Evolutionary conservation across 352 stramenopile species (phyloP).

Genomic region (Phytophthora tentaculata): DNA sequence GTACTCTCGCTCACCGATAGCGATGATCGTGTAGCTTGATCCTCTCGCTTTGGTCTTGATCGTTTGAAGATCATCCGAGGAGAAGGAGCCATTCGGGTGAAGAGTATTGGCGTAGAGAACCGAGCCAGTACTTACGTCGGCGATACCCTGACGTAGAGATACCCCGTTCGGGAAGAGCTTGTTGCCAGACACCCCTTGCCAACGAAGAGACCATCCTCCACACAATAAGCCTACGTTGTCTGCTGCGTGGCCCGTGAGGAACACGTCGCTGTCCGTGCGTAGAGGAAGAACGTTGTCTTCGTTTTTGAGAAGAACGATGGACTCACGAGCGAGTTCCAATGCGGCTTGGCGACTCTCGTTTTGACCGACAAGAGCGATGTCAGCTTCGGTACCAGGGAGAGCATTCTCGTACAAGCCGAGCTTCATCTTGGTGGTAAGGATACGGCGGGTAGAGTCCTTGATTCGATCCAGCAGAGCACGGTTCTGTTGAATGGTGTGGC

Average conservation of each 20-base stretch:
- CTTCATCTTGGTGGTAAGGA: slow-evolving; percentile 78
- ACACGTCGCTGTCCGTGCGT: slow-evolving; percentile 36
- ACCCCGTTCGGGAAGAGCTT: slow-evolving; percentile 64
- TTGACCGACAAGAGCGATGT: slow-evolving; percentile 57
- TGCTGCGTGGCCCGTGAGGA: slow-evolving; percentile 72
- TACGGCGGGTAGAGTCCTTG: slow-evolving; percentile 58
- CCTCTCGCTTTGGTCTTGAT: slow-evolving; percentile 29
- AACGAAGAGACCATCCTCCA: slow-evolving; percentile 86
- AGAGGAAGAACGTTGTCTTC: slow-evolving; percentile 61
- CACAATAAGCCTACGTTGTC: slow-evolving; percentile 78
- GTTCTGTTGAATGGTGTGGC: slow-evolving; percentile 42
- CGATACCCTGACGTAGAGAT: slow-evolving; percentile 65
- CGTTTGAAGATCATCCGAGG: slow-evolving; percentile 46
- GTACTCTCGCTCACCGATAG: slow-evolving; percentile 82
- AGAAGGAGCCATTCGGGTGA: slow-evolving; percentile 61
- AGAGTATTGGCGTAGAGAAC: slow-evolving; percentile 64
- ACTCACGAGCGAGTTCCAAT: slow-evolving; percentile 78
- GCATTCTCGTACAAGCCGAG: slow-evolving; percentile 76
- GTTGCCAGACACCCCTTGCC: slow-evolving; percentile 84
- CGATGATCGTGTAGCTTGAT: slow-evolving; percentile 67
- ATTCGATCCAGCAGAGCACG: slow-evolving; percentile 52
- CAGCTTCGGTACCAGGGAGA: slow-evolving; percentile 49
- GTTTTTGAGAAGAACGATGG: slow-evolving; percentile 90
- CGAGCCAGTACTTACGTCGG: slow-evolving; percentile 35
- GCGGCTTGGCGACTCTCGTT: slow-evolving; percentile 57